Percentiles rank a stretch among this genome's conserved stretches.
Conservation (phyloP, 257 asterid species). For the Pogostemon cablin region DNA sequence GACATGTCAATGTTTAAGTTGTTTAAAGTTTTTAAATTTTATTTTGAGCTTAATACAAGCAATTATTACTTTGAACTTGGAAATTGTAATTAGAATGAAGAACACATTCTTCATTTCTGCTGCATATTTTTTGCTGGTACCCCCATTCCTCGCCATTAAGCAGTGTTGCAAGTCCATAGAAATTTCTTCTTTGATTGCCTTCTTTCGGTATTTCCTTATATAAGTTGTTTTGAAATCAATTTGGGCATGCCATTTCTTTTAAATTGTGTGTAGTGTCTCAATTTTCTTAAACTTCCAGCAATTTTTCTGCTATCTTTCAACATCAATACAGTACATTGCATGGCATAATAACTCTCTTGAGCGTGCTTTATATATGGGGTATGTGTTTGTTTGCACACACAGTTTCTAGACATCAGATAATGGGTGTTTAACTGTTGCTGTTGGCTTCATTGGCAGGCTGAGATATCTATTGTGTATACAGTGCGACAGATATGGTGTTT, state of each 20-base stretch:
- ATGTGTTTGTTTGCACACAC: slow-evolving; percentile 9
- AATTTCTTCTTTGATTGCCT: neutral
- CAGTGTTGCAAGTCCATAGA: neutral
- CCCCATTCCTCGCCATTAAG: neutral
- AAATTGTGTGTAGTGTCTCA: neutral
- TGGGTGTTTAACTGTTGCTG: slow-evolving; percentile 5
- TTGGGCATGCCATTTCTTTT: slow-evolving; percentile 6
- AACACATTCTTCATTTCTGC: slow-evolving; percentile 1
- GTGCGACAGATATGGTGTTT: neutral
- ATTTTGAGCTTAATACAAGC: neutral
- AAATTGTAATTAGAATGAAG: neutral
- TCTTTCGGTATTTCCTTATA: neutral
- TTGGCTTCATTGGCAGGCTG: neutral
- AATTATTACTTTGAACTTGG: neutral
- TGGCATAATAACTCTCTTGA: neutral
- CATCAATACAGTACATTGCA: neutral
- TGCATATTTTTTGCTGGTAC: slow-evolving; percentile 14
- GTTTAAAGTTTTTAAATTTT: neutral
- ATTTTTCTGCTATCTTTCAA: neutral
- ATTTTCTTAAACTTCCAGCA: slow-evolving; percentile 9
- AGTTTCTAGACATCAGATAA: neutral
- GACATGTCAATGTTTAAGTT: slow-evolving; percentile 3
- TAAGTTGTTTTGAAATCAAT: neutral
- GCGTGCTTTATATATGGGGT: neutral
- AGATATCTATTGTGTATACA: neutral